Evolutionary conservation across 1,284 basidiomycete genomes (phyloP), one percentile per base, ranked within the genome.

Genomic region (Fomes fomentarius): DNA sequence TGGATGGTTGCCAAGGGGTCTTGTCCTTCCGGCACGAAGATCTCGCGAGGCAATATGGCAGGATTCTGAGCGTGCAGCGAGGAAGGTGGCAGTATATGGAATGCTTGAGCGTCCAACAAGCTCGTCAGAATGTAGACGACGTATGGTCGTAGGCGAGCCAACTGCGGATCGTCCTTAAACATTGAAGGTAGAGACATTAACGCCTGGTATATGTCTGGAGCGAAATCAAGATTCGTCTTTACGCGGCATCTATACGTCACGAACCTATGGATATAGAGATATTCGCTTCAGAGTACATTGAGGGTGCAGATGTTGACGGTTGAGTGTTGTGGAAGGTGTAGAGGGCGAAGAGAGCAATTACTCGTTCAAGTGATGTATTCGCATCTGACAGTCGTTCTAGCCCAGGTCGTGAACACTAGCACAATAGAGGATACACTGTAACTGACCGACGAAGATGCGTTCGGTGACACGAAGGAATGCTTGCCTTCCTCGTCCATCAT

Each of bases 301-400:
- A 60, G 22, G 85, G 85, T 8, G 74, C 71, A 4, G 79, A 76
- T 14, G 70, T 71, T 11, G 75, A 74, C 14, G 87, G 85, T 67
- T 91, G 90, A 11, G 85, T 83, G 54, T 71, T 72, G 64, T 82
- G 83, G 59, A 91, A 84, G 3, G 81, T 81, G 62, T 91, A 91
- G 35, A 88, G 66, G 2, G 77, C 83, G 64, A 91, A 90, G 22
- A 91, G 65, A 0, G 83, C 84, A 19, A 79, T 78, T 3, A 76
- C 77, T 55, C 83, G 77, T 17, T 69, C 73, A 30, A 87, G 71
- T 4, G 79, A 78, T 15, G 78, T 66, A 60, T 84, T 79, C 0
- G 73, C 72, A 30, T 74, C 73, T 4, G 70, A 67, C 50, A 80
- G 72, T 33, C 77, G 77, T 67, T 91, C 89, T 91, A 54, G 17